These are phyloP conservation scores for Sporothrix pallida DNA, from an alignment of 2,329 filamentous ascomycete species.

Conservation along the genomic window DNA sequence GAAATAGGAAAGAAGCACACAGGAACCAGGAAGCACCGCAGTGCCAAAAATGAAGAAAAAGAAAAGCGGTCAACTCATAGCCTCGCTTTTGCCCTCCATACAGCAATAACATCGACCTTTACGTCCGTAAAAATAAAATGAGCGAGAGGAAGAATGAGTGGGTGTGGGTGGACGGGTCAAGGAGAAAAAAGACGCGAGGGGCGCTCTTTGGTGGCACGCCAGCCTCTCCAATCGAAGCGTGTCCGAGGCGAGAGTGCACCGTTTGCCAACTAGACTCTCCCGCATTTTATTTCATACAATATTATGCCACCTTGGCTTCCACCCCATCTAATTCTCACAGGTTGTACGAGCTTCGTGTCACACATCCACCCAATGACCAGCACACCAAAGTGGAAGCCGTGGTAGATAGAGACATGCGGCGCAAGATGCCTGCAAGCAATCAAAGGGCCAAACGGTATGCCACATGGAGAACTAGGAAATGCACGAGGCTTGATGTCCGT, in stretches of 20 bases:
- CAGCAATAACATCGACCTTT: background rate
- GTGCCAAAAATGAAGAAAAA: too few relatives aligned
- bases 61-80: too few relatives aligned
- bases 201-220: slow-evolving; percentile 21
- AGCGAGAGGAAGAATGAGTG: background rate
- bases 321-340: background rate
- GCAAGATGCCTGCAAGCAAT: background rate
- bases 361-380: background rate
- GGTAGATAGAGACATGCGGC: background rate
- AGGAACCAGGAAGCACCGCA: too few relatives aligned
- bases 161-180: background rate
- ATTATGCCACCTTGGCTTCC: background rate
- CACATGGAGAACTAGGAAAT: slow-evolving; percentile 15
- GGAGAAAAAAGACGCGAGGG: slow-evolving; percentile 13
- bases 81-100: too few relatives aligned
- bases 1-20: too few relatives aligned
- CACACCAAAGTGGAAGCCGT: background rate
- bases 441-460: slow-evolving; percentile 7
- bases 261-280: background rate
- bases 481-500: background rate
- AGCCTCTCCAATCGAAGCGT: slow-evolving; percentile 10
- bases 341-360: slow-evolving; percentile 13
- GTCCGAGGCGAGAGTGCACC: background rate
- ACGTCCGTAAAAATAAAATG: slow-evolving; percentile 20
- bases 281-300: too few relatives aligned